A percentile compares a stretch with the other conserved stretches of the same genome.
These are phyloP conservation scores for Chytriomyces hyalinus DNA, from an alignment of 192 early-diverging fungal species.

Conservation along the genomic window DNA sequence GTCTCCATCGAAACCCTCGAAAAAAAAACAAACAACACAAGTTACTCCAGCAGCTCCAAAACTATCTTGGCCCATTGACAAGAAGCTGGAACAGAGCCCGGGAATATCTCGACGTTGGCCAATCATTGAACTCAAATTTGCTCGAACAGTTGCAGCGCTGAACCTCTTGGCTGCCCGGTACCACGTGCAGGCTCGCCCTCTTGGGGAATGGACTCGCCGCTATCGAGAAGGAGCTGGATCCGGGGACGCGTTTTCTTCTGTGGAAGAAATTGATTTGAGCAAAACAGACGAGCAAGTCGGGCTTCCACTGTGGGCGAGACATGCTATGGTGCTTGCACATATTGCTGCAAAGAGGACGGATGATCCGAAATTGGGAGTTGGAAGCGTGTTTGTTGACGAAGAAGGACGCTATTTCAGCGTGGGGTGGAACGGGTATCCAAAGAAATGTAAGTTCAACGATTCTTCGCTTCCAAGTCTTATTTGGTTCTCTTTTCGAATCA, in stretches of 20 bases:
- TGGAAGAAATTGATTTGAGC: constrained; percentile 5
- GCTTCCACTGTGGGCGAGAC: constrained; percentile 26
- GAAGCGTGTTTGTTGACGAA: constrained; percentile 41
- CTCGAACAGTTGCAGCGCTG: constrained; percentile 24
- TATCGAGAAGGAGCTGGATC: background rate
- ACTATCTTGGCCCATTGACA: constrained; percentile 24
- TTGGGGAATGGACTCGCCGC: constrained; percentile 26
- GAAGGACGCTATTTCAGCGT: constrained; percentile 39
- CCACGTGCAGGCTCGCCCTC: constrained; percentile 5
- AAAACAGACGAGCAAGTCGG: background rate
- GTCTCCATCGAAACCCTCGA: constrained; percentile 5
- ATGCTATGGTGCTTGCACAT: constrained; percentile 52
- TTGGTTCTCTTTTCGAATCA: background rate
- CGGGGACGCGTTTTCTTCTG: background rate
- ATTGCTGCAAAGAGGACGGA: constrained; percentile 52
- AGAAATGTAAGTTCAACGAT: constrained; percentile 28
- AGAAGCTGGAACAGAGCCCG: constrained; percentile 1
- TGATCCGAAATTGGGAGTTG: constrained; percentile 51
- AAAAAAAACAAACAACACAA: background rate
- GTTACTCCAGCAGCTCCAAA: background rate
- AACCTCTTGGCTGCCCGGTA: constrained; percentile 16
- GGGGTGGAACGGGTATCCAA: constrained; percentile 54
- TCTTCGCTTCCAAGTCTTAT: background rate
- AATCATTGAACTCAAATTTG: constrained; percentile 32
- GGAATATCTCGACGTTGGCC: constrained; percentile 32